Percentiles rank a stretch among this genome's conserved stretches.
Evolutionary conservation across 108 stramenopile species (phyloP).

Genomic region (Fistulifera pelliculosa): DNA sequence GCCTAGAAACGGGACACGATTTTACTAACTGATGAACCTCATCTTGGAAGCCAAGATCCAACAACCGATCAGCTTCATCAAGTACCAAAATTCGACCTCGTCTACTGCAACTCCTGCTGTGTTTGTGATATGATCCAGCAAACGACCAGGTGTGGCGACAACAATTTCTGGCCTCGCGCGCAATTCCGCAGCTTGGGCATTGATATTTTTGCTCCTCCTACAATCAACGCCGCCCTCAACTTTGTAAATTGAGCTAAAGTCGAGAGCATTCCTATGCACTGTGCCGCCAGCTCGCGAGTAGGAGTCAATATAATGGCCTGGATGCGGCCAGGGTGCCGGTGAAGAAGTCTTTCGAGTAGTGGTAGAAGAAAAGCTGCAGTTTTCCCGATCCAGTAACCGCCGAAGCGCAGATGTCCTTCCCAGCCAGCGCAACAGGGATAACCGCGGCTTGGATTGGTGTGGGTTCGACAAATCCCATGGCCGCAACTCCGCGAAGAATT

Average conservation of each 20-base stretch:
- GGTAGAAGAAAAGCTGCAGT: conserved; percentile 97
- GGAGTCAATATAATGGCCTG: conserved; percentile 84
- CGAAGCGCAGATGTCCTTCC: conserved; percentile 90
- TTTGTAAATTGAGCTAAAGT: conserved; percentile 87
- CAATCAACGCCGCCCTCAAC: conserved; percentile 66
- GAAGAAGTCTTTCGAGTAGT: conserved; percentile 87
- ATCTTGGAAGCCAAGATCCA: conserved; percentile 94
- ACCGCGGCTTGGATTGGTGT: conserved; percentile 90
- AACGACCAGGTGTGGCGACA: conserved; percentile 93
- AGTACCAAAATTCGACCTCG: conserved; percentile 82
- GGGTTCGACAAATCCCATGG: conserved; percentile 91
- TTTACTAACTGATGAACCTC: conserved; percentile 92
- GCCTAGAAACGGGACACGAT: conserved; percentile 76
- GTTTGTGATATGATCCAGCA: conserved; percentile 93
- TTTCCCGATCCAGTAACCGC: conserved; percentile 76
- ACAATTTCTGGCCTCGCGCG: conserved; percentile 89
- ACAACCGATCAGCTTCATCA: conserved; percentile 90
- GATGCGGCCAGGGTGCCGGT: conserved; percentile 62
- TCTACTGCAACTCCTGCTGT: conserved; percentile 81
- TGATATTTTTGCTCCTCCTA: conserved; percentile 94
- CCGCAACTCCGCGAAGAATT: conserved; percentile 85
- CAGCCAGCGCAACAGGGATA: conserved; percentile 89
- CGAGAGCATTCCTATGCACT: conserved; percentile 84
- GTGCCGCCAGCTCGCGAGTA: conserved; percentile 93
- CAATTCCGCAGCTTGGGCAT: conserved; percentile 89